Evolutionary conservation across 2,329 filamentous ascomycete species (phyloP).

Genomic region (Epichloe elymi): DNA sequence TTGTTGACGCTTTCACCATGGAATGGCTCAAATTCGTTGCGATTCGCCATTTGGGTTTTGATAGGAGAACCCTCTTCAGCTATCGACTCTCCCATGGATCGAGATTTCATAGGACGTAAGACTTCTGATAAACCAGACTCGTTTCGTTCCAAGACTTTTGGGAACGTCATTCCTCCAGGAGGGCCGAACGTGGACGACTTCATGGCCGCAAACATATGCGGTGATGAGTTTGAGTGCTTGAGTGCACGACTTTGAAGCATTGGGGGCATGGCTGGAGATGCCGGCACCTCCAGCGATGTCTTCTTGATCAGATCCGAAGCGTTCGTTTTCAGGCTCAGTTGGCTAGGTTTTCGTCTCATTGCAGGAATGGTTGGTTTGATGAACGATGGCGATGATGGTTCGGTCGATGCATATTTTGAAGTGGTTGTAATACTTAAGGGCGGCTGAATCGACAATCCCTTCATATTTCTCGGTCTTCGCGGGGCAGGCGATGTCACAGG

Average conservation of each 20-base stretch:
- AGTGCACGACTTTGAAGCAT: slow-evolving; percentile 49
- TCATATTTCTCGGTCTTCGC: slow-evolving; percentile 67
- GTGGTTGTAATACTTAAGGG: slow-evolving; percentile 34
- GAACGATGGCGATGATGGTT: slow-evolving; percentile 62
- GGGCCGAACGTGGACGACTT: slow-evolving; percentile 49
- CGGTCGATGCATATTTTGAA: slow-evolving; percentile 40
- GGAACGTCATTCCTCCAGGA: slow-evolving; percentile 49
- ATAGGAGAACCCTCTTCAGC: slow-evolving; percentile 46
- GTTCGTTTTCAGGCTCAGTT: slow-evolving; percentile 64
- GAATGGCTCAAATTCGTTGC: slow-evolving; percentile 41
- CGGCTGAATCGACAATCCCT: slow-evolving; percentile 67
- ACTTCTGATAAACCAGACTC: slow-evolving; percentile 47
- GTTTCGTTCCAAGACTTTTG: slow-evolving; percentile 45
- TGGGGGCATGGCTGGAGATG: slow-evolving; percentile 41
- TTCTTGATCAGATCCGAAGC: slow-evolving; percentile 40
- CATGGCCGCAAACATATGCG: slow-evolving; percentile 48
- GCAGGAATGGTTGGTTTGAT: slow-evolving; percentile 65
- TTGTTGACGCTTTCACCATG: slow-evolving; percentile 57
- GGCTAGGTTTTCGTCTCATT: slow-evolving; percentile 62
- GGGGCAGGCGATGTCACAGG: slow-evolving; percentile 58
- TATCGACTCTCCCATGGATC: slow-evolving; percentile 30
- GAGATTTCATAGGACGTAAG: slow-evolving; percentile 36
- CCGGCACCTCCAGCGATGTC: slow-evolving; percentile 39
- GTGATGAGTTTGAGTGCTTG: slow-evolving; percentile 55
- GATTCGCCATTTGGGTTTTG: slow-evolving; percentile 47